Base-by-base conservation (phyloP, 202 grass and related monocot genomes). In the Panicum virgatum region DNA sequence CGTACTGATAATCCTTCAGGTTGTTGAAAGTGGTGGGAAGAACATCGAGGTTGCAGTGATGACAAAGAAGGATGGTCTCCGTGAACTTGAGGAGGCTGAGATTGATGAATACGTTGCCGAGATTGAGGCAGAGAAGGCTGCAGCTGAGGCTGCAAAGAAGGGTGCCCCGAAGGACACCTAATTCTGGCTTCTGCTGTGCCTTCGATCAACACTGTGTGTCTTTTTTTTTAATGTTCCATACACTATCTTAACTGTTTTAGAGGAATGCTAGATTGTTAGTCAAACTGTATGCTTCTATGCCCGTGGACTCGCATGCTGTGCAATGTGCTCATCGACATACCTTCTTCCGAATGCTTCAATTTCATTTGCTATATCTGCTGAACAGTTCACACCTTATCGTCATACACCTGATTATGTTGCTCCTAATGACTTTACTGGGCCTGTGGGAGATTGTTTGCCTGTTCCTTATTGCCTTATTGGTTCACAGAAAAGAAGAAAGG, bases 11-110 rank as follows among this genome's bases (percentile, higher is more conserved):
- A 80, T 47, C 25, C 25, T 86, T 53, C 81, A 96, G 96, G 92
- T 96, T 57, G 87, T 99, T 77, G 89, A 91, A 69, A 96, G 96
- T 68, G 96, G 96, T 48, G 96, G 90, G 47, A 96, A 92, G 93
- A 96, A 93, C 79, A 91, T 98, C 25, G 87, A 96, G 78, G 83
- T 94, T 87, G 89, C 87, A 11, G 91, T 93, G 61, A 93, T 91
- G 89, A 89, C 89, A 60, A 72, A 87, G 47, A 83, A 94, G 30
- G 76, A 96, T 51, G 91, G 88, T 78, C 75, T 92, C 73, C 54
- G 25, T 27, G 89, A 93, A 86, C 89, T 96, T 0, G 87, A 99
- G 54, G 93, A 96, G 65, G 66, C 89, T 66, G 81, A 90, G 82
- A 87, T 94, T 38, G 89, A 96, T 64, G 91, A 88, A 57, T 92